Percentiles rank a stretch among this genome's conserved stretches.
Evolutionary conservation across 768 basidiomycete species (phyloP).

Genomic region (Neoboletus magnificus): DNA sequence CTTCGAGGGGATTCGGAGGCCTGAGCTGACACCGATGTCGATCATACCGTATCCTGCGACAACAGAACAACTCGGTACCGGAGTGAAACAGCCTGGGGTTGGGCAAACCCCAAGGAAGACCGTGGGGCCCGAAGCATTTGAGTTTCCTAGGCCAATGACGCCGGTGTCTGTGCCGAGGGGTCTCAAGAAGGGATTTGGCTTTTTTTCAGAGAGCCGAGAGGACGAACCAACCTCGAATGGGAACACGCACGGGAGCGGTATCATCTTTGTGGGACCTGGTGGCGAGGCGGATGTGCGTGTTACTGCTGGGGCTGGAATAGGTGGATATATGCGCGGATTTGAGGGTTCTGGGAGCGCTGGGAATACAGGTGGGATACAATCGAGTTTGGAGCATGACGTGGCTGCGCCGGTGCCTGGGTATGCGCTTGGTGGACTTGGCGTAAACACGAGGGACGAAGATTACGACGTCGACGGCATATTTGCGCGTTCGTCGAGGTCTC

Average conservation of each 20-base stretch:
- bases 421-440: conserved; percentile 3
- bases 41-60: conserved; percentile 20
- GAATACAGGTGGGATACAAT: neutral
- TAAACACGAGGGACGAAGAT: neutral
- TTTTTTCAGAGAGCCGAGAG: conserved; percentile 2
- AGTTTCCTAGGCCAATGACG: conserved; percentile 19
- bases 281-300: neutral
- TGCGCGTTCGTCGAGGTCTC: conserved; percentile 4
- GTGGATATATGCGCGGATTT: conserved; percentile 27
- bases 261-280: conserved; percentile 2
- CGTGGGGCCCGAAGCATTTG: conserved; percentile 2
- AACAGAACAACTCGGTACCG: conserved; percentile 1
- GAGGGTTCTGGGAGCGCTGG: conserved; percentile 4
- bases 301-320: neutral
- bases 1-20: conserved; percentile 25
- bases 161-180: conserved; percentile 16
- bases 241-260: neutral
- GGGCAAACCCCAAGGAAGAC: conserved; percentile 22
- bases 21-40: conserved; percentile 21
- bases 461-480: conserved; percentile 3
- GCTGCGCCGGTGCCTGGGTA: conserved; percentile 19
- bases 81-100: neutral
- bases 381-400: conserved; percentile 9
- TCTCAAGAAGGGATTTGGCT: conserved; percentile 7
- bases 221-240: neutral